Conservation (phyloP, 2,329 filamentous ascomycete genomes). For the Orbilia brochopaga region DNA sequence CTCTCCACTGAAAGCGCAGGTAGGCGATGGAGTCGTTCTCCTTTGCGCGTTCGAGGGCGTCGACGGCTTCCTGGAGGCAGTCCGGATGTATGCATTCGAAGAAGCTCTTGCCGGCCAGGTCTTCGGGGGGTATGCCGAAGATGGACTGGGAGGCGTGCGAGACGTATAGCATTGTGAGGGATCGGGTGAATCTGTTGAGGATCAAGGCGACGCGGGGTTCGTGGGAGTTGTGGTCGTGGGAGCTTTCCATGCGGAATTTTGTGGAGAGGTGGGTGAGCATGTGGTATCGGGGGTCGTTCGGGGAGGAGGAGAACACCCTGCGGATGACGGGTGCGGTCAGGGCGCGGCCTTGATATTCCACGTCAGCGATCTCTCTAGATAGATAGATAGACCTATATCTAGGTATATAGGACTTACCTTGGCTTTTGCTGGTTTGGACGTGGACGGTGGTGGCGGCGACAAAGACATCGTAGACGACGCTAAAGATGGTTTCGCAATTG, state of each 20-base stretch:
- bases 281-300: conserved; percentile 82
- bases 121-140: conserved; percentile 72
- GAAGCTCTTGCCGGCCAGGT: conserved; percentile 78
- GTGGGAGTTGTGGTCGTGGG: conserved; percentile 66
- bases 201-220: conserved; percentile 85
- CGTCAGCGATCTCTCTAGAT: conserved; percentile 41
- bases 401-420: conserved; percentile 66
- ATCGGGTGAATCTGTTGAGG: conserved; percentile 82
- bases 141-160: conserved; percentile 78
- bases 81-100: conserved; percentile 84
- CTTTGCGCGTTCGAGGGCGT: conserved; percentile 82
- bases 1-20: conserved; percentile 81
- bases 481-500: conserved; percentile 86
- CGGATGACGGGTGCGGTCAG: conserved; percentile 78
- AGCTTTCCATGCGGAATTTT: conserved; percentile 69
- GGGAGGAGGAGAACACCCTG: conserved; percentile 79
- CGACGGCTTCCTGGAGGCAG: conserved; percentile 76
- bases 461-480: conserved; percentile 83
- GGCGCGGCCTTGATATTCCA: conserved; percentile 68
- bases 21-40: conserved; percentile 91
- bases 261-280: conserved; percentile 85
- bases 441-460: conserved; percentile 85
- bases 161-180: conserved; percentile 83
- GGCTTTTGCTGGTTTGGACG: conserved; percentile 69
- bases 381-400: background rate